Percentiles rank a stretch among this genome's conserved stretches.
phyloP scores from a whole-genome alignment of 805 yeast species.

The Ogataea ramenticola region DNA sequence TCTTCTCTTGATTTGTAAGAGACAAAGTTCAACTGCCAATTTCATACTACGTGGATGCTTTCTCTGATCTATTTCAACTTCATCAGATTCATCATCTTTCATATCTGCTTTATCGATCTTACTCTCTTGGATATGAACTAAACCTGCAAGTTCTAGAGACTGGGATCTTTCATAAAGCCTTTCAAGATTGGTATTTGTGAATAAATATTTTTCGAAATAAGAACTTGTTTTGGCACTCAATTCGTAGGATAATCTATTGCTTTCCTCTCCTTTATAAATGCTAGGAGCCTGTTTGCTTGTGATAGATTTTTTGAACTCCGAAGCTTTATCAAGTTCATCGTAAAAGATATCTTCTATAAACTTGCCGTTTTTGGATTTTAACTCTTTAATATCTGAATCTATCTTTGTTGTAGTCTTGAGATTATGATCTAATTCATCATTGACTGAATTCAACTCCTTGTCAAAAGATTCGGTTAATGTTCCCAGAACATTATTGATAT shows the following conservation, averaged over 20 bases:
- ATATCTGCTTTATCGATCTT: slow-evolving; percentile 6
- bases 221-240: neutral
- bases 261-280: neutral
- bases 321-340: neutral
- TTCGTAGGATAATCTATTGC: neutral
- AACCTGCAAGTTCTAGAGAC: slow-evolving; percentile 49
- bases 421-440: slow-evolving; percentile 44
- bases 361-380: slow-evolving; percentile 13
- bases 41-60: slow-evolving; percentile 8
- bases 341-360: slow-evolving; percentile 12
- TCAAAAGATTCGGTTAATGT: slow-evolving; percentile 16
- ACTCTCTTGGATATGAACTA: slow-evolving; percentile 47
- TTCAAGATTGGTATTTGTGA: slow-evolving; percentile 19
- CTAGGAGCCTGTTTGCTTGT: neutral
- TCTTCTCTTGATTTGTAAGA: slow-evolving; percentile 34
- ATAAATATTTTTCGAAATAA: neutral
- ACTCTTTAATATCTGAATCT: slow-evolving; percentile 30
- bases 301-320: neutral
- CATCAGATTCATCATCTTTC: slow-evolving; percentile 3
- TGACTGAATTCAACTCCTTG: slow-evolving; percentile 33
- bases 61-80: slow-evolving; percentile 3
- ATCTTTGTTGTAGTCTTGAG: slow-evolving; percentile 32
- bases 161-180: slow-evolving; percentile 50
- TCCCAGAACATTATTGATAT: slow-evolving; percentile 14
- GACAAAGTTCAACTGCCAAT: slow-evolving; percentile 29